Evolutionary conservation across 768 basidiomycete species (phyloP).

Genomic region (Boletus sensibilis): DNA sequence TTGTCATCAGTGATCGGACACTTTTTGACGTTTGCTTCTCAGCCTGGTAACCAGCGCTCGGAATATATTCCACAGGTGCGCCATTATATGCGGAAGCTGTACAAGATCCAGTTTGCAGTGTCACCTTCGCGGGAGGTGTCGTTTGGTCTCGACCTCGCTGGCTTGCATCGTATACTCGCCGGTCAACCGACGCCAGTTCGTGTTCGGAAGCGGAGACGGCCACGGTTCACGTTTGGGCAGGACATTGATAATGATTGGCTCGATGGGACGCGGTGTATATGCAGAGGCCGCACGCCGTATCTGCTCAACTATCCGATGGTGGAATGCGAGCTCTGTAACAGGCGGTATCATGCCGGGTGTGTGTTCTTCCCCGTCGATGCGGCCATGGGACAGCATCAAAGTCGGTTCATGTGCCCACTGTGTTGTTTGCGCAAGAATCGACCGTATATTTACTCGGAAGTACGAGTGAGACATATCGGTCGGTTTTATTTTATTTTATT

Average conservation of each 20-base stretch:
- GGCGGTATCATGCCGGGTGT: slow-evolving; percentile 69
- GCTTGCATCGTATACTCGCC: slow-evolving; percentile 78
- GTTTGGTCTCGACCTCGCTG: slow-evolving; percentile 79
- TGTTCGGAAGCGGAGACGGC: slow-evolving; percentile 56
- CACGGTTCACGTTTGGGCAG: slow-evolving; percentile 71
- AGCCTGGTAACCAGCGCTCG: slow-evolving; percentile 66
- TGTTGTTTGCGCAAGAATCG: slow-evolving; percentile 76
- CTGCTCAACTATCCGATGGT: slow-evolving; percentile 61
- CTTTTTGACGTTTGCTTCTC: slow-evolving; percentile 72
- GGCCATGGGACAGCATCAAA: slow-evolving; percentile 31
- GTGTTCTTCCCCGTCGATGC: slow-evolving; percentile 65
- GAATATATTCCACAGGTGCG: slow-evolving; percentile 81
- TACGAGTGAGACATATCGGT: slow-evolving; percentile 69
- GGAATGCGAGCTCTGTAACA: slow-evolving; percentile 64
- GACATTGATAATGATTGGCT: slow-evolving; percentile 71
- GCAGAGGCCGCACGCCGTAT: slow-evolving; percentile 65
- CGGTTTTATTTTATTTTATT: slow-evolving; percentile 22
- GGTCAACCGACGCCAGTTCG: slow-evolving; percentile 52
- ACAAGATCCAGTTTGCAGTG: slow-evolving; percentile 86
- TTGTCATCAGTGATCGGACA: slow-evolving; percentile 74
- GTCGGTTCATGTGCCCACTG: slow-evolving; percentile 67
- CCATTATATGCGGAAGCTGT: slow-evolving; percentile 89
- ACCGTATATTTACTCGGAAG: slow-evolving; percentile 69
- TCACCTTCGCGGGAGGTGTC: slow-evolving; percentile 79
- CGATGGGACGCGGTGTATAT: slow-evolving; percentile 80